These are phyloP conservation scores for Prunus mira DNA, from an alignment of 306 rosid genomes.

Conservation along the genomic window DNA sequence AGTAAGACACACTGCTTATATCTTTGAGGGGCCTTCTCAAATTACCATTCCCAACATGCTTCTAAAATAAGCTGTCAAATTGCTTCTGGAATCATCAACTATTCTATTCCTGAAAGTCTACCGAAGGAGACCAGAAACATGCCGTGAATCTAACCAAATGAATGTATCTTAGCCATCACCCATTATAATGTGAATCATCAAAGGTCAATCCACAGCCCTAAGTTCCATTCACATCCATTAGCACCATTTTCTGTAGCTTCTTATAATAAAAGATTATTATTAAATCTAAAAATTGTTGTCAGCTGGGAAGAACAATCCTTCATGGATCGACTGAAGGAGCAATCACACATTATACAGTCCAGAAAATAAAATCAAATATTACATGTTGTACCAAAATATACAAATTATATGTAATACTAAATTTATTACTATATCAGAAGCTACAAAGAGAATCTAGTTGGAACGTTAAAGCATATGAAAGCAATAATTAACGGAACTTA, in stretches of 20 bases:
- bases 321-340: neutral
- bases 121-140: neutral
- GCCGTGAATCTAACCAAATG: neutral
- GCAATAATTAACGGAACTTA: slow-evolving; percentile 29
- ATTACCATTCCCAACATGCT: neutral
- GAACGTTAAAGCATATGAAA: neutral
- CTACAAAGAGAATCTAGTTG: neutral
- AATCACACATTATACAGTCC: neutral
- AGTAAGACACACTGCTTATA: neutral
- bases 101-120: neutral
- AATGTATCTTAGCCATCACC: neutral
- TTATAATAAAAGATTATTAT: neutral
- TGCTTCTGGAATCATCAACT: neutral
- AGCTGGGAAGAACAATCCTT: neutral
- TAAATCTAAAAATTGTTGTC: neutral
- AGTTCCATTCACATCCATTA: no score
- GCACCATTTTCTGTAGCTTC: no score
- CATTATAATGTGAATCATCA: neutral
- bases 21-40: neutral
- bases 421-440: neutral
- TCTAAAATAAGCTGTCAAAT: neutral
- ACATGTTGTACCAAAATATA: neutral
- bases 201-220: neutral
- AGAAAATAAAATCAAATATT: neutral
- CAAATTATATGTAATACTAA: neutral